Base-by-base conservation (phyloP, 257 asterid species). In the Ophiorrhiza pumila region DNA sequence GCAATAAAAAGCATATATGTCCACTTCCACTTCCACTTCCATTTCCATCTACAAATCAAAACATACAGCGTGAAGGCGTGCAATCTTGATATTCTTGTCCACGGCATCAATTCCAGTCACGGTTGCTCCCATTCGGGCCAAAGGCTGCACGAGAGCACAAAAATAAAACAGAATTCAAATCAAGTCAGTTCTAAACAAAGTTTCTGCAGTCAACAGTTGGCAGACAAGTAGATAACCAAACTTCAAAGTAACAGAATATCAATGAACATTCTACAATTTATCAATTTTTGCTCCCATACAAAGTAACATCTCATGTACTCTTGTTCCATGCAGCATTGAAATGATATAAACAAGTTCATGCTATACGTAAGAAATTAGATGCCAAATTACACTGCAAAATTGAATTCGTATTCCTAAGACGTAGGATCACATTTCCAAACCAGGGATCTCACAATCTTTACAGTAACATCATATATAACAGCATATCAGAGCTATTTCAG, bases 31-130 rank as follows among this genome's bases (percentile, higher is more conserved):
- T n/a, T n/a, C n/a, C n/a, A 56, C 20, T 11, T 56, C 3, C 37
- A 23, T 11, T 11, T 25, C 20, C 34, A 23, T 12, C 37, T 34
- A 53, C 23, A 49, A 15, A 34, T 10, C 17, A 41, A 42, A 65
- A 80, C 90, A 71, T 90, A 92, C 98, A 77, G 96, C 96, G 76
- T 92, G 99, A 77, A 88, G 84, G 73, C 82, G 91, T 56, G 99
- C 96, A 68, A 95, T 81, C 80, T 86, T 89, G 72, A 89, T 89
- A 78, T 95, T 95, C 84, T 92, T 95, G 52, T 95, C 96, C 57
- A 90, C 88, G n/a, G 97, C 99, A 80, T 95, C 99, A 77, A 95
- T 72, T 76, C 97, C 97, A 20, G 86, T 90, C 65, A 89, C 94
- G 17, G 82, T 81, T 68, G 99, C 98, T 37, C 98, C 97, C 91